Evolutionary conservation across 2,329 filamentous ascomycete species (phyloP).

Genomic region (Coniosporium tulheliwenetii): DNA sequence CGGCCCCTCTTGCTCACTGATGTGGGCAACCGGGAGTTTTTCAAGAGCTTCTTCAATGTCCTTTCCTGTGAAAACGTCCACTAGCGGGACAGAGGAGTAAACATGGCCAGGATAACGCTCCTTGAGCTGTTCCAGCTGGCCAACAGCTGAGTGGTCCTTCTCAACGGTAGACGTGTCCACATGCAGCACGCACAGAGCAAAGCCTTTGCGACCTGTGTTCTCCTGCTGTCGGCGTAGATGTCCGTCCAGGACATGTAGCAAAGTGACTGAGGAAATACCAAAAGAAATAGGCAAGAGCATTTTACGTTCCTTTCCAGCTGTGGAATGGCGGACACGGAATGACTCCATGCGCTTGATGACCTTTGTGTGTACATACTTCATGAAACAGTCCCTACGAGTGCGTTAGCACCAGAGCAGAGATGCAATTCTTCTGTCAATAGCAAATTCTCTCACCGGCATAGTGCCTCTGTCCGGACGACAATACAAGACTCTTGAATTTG

Average conservation of each 20-base stretch:
- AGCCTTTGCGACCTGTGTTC: slow-evolving; percentile 49
- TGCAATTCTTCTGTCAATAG: background rate
- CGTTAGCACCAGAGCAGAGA: background rate
- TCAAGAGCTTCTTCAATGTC: background rate
- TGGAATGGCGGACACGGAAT: slow-evolving; percentile 37
- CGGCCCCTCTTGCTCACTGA: background rate
- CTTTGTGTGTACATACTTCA: slow-evolving; percentile 63
- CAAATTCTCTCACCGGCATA: slow-evolving; percentile 38
- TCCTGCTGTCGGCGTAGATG: slow-evolving; percentile 51
- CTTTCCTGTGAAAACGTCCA: slow-evolving; percentile 28
- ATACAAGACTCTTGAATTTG: slow-evolving; percentile 32
- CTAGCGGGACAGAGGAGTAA: slow-evolving; percentile 49
- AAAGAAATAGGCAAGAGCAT: slow-evolving; percentile 71
- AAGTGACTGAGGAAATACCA: slow-evolving; percentile 62
- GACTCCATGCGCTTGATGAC: slow-evolving; percentile 61
- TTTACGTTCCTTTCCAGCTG: slow-evolving; percentile 28
- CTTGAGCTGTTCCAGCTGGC: slow-evolving; percentile 31
- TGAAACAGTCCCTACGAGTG: slow-evolving; percentile 52
- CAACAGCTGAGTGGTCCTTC: slow-evolving; percentile 25
- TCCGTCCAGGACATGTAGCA: slow-evolving; percentile 60
- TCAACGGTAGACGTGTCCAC: slow-evolving; percentile 33
- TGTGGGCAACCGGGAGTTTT: background rate
- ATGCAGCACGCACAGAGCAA: slow-evolving; percentile 43
- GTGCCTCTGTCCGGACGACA: slow-evolving; percentile 40
- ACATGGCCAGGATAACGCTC: slow-evolving; percentile 48